Percentiles rank a stretch among this genome's conserved stretches.
These are phyloP conservation scores for Petunia axillaris DNA, from an alignment of 257 asterid genomes.

Conservation along the genomic window DNA sequence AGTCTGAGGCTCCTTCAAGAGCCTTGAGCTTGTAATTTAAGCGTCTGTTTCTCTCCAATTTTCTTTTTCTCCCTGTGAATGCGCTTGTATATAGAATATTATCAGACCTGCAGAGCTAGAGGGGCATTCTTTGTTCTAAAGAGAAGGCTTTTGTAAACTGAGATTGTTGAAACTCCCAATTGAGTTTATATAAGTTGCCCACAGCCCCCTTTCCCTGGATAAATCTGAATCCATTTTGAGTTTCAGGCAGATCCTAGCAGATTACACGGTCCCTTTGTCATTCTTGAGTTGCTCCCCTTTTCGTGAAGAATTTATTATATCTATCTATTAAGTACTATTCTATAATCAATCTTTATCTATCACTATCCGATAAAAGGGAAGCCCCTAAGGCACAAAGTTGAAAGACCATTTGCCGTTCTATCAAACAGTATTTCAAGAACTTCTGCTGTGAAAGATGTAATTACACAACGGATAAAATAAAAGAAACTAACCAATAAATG, in stretches of 20 bases:
- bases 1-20: slow-evolving; percentile 22
- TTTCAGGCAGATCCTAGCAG: background rate
- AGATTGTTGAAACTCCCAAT: background rate
- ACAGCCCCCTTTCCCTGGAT: background rate
- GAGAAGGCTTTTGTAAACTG: background rate
- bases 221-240: background rate
- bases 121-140: background rate
- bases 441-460: too few species aligned
- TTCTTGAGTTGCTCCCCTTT: background rate
- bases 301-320: too few species aligned
- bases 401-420: too few species aligned
- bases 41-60: background rate
- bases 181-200: background rate
- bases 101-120: background rate
- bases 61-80: background rate
- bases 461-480: too few species aligned
- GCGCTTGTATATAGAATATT: slow-evolving; percentile 20
- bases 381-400: too few species aligned
- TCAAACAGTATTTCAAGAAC: too few species aligned
- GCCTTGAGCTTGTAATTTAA: slow-evolving; percentile 21
- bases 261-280: background rate
- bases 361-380: too few species aligned
- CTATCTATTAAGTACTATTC: too few species aligned
- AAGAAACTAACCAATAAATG: too few species aligned
- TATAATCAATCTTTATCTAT: too few species aligned